Evolutionary conservation across 2,329 filamentous ascomycete species (phyloP), one percentile per base, ranked within the genome.

Genomic region (Claviceps sp.): DNA sequence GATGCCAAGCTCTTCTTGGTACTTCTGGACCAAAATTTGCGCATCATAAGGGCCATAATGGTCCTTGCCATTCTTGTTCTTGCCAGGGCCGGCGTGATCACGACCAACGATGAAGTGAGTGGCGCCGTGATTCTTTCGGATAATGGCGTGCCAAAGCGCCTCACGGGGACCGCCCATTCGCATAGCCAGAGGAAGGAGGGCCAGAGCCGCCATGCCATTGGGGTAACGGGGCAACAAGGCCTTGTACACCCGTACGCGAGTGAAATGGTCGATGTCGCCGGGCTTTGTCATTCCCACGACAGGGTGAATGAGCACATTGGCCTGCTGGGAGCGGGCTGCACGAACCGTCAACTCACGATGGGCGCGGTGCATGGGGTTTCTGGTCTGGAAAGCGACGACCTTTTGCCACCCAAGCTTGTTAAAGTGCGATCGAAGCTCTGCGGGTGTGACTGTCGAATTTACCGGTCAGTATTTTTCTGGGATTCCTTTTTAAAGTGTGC

Each of bases 241-340:
- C 79, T 97, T 88, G 81, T 98, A 98, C 64, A 96, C 93, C 65
- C 93, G 89, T 62, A 98, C 93, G 68, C 93, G 88, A 63, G 93
- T 98, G 77, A 98, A 98, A 79, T 98, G 93, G 73, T 98, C 93
- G 67, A 98, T 98, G 71, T 98, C 93, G 69, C 93, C 93, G 54
- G 93, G 93, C 79, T 98, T 98, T 68, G 93, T 98, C 64, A 98
- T 81, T 67, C 93, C 93, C 58, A 98, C 93, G 58, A 98, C 93
- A 55, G 93, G 93, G 76, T 98, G 93, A 70, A 98, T 98, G 64
- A 98, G 85, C 60, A 98, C 93, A 69, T 98, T 98, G 69, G 93
- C 93, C 71, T 96, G 90, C 71, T 94, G 88, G 53, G 86, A 86
- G 63, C 93, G 91, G 59, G 93, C 93, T 60, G 93, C 93, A 64